Percentiles rank a stretch among this genome's conserved stretches.
phyloP scores from a whole-genome alignment of 2,329 filamentous ascomycete species.

The Microdochium nivale region DNA sequence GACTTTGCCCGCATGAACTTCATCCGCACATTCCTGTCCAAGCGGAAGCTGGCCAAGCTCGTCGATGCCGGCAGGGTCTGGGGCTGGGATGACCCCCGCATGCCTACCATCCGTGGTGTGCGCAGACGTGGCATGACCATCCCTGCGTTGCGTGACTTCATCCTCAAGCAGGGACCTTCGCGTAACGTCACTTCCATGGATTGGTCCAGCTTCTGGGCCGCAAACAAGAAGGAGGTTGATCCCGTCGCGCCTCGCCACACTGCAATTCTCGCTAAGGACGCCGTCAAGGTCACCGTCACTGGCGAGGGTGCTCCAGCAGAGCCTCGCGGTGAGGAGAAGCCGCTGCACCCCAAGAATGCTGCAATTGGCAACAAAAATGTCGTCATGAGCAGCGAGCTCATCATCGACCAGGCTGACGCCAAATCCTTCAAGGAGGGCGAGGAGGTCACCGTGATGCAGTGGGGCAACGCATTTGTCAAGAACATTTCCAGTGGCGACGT shows the following conservation, averaged over 20 bases:
- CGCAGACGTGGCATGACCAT: slow-evolving; percentile 72
- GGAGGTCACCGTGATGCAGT: slow-evolving; percentile 93
- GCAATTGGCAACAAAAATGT: slow-evolving; percentile 81
- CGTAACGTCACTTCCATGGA: slow-evolving; percentile 80
- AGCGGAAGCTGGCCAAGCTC: slow-evolving; percentile 78
- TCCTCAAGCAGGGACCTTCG: slow-evolving; percentile 74
- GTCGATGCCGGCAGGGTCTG: slow-evolving; percentile 68
- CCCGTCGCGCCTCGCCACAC: slow-evolving; percentile 67
- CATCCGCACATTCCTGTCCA: slow-evolving; percentile 72
- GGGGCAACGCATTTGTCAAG: slow-evolving; percentile 81
- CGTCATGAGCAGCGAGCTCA: slow-evolving; percentile 62
- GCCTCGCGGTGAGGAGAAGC: slow-evolving; percentile 63
- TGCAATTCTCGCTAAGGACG: slow-evolving; percentile 60
- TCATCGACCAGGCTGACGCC: slow-evolving; percentile 82
- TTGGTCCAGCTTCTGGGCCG: slow-evolving; percentile 66
- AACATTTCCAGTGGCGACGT: slow-evolving; percentile 50
- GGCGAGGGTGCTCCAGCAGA: slow-evolving; percentile 58
- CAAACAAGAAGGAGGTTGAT: slow-evolving; percentile 78
- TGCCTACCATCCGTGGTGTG: slow-evolving; percentile 78
- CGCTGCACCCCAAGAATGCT: slow-evolving; percentile 84
- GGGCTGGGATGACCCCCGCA: slow-evolving; percentile 81
- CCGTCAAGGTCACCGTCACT: slow-evolving; percentile 61
- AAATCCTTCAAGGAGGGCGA: slow-evolving; percentile 74
- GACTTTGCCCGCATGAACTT: slow-evolving; percentile 83
- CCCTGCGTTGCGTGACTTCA: slow-evolving; percentile 72